phyloP scores from a whole-genome alignment of 352 stramenopile genomes.

The Phytophthora agathidicida region DNA sequence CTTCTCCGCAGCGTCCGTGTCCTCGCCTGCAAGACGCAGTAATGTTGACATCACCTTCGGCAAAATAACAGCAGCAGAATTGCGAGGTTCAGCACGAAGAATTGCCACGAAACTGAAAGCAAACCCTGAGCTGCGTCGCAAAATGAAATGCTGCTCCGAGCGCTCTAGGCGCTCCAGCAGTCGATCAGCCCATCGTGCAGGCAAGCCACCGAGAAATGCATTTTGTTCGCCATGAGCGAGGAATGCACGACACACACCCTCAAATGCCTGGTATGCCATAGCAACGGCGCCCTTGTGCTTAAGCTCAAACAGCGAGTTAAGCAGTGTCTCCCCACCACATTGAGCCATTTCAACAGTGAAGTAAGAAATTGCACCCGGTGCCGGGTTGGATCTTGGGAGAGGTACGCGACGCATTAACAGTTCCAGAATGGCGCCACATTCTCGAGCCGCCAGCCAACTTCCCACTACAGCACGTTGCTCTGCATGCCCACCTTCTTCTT shows the following conservation, averaged over 20 bases:
- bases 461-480: slow-evolving; percentile 84
- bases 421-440: slow-evolving; percentile 81
- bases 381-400: slow-evolving; percentile 35
- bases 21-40: slow-evolving; percentile 63
- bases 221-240: slow-evolving; percentile 69
- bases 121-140: slow-evolving; percentile 88
- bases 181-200: slow-evolving; percentile 75
- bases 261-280: slow-evolving; percentile 84
- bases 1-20: slow-evolving; percentile 55
- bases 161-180: slow-evolving; percentile 77
- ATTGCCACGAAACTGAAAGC: slow-evolving; percentile 90
- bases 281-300: slow-evolving; percentile 91
- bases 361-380: slow-evolving; percentile 26
- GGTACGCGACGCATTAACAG: slow-evolving; percentile 73
- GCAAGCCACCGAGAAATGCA: slow-evolving; percentile 52
- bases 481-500: slow-evolving; percentile 53
- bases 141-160: slow-evolving; percentile 87
- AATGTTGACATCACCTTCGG: slow-evolving; percentile 76
- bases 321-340: slow-evolving; percentile 68
- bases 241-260: slow-evolving; percentile 85
- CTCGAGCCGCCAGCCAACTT: slow-evolving; percentile 86
- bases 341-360: slow-evolving; percentile 62
- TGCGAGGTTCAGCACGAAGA: slow-evolving; percentile 84
- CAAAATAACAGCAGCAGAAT: slow-evolving; percentile 77
- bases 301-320: slow-evolving; percentile 86